Conservation (phyloP, 1,284 basidiomycete genomes). For the Trichosporon sp. region DNA sequence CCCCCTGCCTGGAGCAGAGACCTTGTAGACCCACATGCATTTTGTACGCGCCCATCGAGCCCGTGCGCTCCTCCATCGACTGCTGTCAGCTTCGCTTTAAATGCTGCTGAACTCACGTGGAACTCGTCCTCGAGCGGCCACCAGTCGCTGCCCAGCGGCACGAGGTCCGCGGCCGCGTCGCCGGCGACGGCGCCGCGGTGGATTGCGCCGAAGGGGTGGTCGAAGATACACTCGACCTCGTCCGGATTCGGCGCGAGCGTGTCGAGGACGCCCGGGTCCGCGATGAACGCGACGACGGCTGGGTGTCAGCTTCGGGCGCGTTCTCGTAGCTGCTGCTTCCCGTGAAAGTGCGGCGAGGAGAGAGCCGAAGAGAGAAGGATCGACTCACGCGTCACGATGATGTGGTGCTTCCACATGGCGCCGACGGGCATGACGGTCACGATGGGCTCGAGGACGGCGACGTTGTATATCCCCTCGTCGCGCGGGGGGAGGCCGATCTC, state of each 20-base stretch:
- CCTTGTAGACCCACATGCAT: constrained; percentile 38
- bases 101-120: constrained; percentile 54
- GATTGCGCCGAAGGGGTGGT: constrained; percentile 66
- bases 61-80: constrained; percentile 39
- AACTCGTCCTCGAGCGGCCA: constrained; percentile 70
- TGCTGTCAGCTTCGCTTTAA: constrained; percentile 23
- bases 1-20: too few species aligned
- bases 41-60: constrained; percentile 57
- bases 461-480: constrained; percentile 58
- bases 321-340: too few species aligned
- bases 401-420: constrained; percentile 46
- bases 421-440: constrained; percentile 65
- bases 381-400: constrained; percentile 46
- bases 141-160: constrained; percentile 59
- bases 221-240: constrained; percentile 75
- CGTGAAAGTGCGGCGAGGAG: background rate
- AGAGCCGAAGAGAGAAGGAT: background rate
- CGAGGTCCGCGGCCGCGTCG: constrained; percentile 52
- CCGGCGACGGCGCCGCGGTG: constrained; percentile 55
- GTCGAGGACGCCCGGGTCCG: constrained; percentile 56
- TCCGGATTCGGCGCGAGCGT: constrained; percentile 57
- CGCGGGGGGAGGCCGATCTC: constrained; percentile 66
- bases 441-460: constrained; percentile 67
- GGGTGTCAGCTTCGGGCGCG: constrained; percentile 55
- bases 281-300: constrained; percentile 66